Conservation (phyloP, 352 stramenopile species). For the Globisporangium yorkense region DNA sequence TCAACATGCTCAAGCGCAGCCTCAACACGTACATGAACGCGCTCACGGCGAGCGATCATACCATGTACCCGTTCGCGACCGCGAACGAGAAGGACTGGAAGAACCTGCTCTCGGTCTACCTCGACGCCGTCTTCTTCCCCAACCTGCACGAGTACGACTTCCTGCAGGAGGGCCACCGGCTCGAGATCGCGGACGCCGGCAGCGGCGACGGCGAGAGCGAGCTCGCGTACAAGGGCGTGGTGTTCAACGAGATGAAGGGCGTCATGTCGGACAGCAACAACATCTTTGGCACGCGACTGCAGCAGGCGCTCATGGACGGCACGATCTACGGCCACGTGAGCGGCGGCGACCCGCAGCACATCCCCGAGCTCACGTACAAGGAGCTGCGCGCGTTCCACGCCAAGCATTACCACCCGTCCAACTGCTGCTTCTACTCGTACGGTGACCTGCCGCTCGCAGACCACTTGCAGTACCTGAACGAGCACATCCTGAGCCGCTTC, state of each 20-base stretch:
- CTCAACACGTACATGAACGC: conserved; percentile 99
- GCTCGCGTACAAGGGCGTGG: conserved; percentile 90
- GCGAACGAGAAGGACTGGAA: conserved; percentile 97
- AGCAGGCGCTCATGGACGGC: conserved; percentile 90
- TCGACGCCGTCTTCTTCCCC: conserved; percentile 96
- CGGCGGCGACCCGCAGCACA: conserved; percentile 61
- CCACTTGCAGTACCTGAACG: conserved; percentile 70
- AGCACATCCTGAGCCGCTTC: conserved; percentile 66
- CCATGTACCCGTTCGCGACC: conserved; percentile 98
- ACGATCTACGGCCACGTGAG: conserved; percentile 82
- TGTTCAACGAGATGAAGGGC: conserved; percentile 99
- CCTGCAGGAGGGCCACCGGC: conserved; percentile 72
- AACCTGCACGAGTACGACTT: conserved; percentile 78
- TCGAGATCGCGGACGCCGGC: conserved; percentile 39
- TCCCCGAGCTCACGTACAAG: conserved; percentile 72
- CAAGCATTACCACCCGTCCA: conserved; percentile 87
- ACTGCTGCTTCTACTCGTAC: conserved; percentile 88
- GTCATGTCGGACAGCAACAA: conserved; percentile 95
- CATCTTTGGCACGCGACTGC: conserved; percentile 86
- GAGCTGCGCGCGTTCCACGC: conserved; percentile 75
- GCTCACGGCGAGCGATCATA: conserved; percentile 98
- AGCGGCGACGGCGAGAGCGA: conserved; percentile 27
- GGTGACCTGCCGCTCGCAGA: conserved; percentile 77
- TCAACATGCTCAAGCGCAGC: conserved; percentile 97
- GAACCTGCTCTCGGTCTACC: conserved; percentile 97